Evolutionary conservation across 2,329 filamentous ascomycete species (phyloP).

Genomic region (Alternaria conjuncta): DNA sequence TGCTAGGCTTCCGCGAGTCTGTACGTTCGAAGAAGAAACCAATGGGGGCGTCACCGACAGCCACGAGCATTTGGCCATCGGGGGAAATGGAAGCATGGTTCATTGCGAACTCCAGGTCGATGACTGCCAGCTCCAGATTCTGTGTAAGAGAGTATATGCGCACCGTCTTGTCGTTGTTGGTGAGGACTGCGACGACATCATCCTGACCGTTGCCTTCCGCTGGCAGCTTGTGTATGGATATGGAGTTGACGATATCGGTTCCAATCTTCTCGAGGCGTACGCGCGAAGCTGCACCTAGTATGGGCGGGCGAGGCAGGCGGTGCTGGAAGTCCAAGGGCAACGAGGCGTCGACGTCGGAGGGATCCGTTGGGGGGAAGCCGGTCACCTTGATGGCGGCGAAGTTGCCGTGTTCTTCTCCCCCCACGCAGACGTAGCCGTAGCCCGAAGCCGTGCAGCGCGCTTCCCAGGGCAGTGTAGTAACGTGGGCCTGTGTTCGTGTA

Average conservation of each 20-base stretch:
- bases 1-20: constrained; percentile 36
- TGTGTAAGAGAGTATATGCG: constrained; percentile 79
- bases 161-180: constrained; percentile 92
- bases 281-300: constrained; percentile 39
- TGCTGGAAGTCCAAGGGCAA: constrained; percentile 59
- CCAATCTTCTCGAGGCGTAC: constrained; percentile 66
- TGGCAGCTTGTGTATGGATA: constrained; percentile 65
- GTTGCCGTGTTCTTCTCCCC: constrained; percentile 81
- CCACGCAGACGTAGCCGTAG: constrained; percentile 88
- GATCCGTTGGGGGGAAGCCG: constrained; percentile 49
- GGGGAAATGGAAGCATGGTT: constrained; percentile 96
- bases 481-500: constrained; percentile 74
- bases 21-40: constrained; percentile 79
- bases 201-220: constrained; percentile 52
- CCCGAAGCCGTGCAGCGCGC: constrained; percentile 87
- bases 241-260: constrained; percentile 70
- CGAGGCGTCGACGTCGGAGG: constrained; percentile 62
- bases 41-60: constrained; percentile 85
- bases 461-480: constrained; percentile 70
- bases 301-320: constrained; percentile 47
- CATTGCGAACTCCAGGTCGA: constrained; percentile 82
- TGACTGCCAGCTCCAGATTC: constrained; percentile 70
- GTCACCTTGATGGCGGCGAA: constrained; percentile 78
- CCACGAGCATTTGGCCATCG: constrained; percentile 78
- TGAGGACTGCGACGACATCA: constrained; percentile 74